Base-by-base conservation (phyloP, 2,329 filamentous ascomycete species). In the Alternaria rosae region DNA sequence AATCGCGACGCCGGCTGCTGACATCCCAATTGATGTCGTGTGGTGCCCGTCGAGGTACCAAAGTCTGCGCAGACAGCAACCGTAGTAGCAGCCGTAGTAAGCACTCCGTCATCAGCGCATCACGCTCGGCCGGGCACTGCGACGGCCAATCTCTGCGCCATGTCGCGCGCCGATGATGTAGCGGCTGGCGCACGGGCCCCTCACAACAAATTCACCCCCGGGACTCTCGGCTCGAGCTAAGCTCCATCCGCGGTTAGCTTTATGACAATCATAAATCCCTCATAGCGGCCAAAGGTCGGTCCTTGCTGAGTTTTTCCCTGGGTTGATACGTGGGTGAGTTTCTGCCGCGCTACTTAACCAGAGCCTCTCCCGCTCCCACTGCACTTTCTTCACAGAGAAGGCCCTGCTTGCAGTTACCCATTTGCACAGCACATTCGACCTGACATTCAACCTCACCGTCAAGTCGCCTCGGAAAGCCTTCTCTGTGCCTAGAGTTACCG, bases 261-360 rank as follows among this genome's bases (percentile, higher is more conserved):
- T 54, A 45, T 44, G 59, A 62, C 54, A 61, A 64, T 61, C 59
- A 61, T 61, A 64, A 64, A 64, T 64, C 62, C 54, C 62, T 57
- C 62, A 64, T 62, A 62, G 62, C 59, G 59, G 62, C 62, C 59
- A 62, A 64, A 62, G 62, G 61, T 64, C 66, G 64, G 65, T 66
- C 61, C 66, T 61, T 54, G 61, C 66, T 68, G 64, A 72, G 70
- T 71, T 72, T 72, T 73, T 73, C 66, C 69, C 68, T 71, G 70
- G 47, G 69, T 62, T 59, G 51, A 59, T 48, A 52, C 61, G 55
- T 55, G 53, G 41, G 56, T 57, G 57, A 61, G 54, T 44, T 56
- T 58, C 62, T 57, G 55, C 61, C 57, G 62, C 67, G 65, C 45
- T 64, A 60, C 65, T 70, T 70, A 69, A 67, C 65, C 64, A 68